phyloP scores from a whole-genome alignment of 2,329 filamentous ascomycete genomes.

The Fusarium tjaetaba region DNA sequence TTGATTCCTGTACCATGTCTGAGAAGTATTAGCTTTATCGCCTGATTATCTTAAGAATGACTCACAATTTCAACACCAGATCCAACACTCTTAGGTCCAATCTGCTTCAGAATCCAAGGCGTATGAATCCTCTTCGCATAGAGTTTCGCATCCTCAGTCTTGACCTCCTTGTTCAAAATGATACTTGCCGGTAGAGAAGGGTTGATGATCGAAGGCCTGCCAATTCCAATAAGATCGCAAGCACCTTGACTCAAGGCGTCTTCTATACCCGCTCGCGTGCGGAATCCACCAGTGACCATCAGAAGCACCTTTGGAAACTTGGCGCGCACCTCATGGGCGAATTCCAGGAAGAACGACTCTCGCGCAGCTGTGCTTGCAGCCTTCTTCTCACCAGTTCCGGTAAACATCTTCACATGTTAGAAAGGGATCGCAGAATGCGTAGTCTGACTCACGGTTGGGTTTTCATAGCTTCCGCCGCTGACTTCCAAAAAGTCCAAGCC shows the following conservation, averaged over 20 bases:
- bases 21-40: not conserved
- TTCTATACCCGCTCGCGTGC: conserved; percentile 57
- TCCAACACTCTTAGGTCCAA: conserved; percentile 29
- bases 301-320: conserved; percentile 57
- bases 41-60: rapidly evolving
- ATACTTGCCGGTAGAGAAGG: conserved; percentile 49
- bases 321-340: conserved; percentile 62
- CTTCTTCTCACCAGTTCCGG: conserved; percentile 19
- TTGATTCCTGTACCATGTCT: conserved; percentile 32
- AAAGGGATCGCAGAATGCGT: not conserved
- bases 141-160: conserved; percentile 23
- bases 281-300: conserved; percentile 72
- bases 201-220: conserved; percentile 51
- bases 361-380: conserved; percentile 58
- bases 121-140: conserved; percentile 13
- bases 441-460: conserved; percentile 54
- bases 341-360: conserved; percentile 76
- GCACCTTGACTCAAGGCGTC: conserved; percentile 49
- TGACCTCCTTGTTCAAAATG: conserved; percentile 29
- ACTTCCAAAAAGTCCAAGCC: conserved; percentile 75
- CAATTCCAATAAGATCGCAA: conserved; percentile 56
- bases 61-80: conserved; percentile 36
- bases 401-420: conserved; percentile 48
- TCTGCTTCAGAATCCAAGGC: conserved; percentile 26
- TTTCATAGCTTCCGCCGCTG: conserved; percentile 69